Percentiles rank a stretch among this genome's conserved stretches.
Evolutionary conservation across 345 rosid genomes (phyloP).

Genomic region (Arabidopsis suecica): DNA sequence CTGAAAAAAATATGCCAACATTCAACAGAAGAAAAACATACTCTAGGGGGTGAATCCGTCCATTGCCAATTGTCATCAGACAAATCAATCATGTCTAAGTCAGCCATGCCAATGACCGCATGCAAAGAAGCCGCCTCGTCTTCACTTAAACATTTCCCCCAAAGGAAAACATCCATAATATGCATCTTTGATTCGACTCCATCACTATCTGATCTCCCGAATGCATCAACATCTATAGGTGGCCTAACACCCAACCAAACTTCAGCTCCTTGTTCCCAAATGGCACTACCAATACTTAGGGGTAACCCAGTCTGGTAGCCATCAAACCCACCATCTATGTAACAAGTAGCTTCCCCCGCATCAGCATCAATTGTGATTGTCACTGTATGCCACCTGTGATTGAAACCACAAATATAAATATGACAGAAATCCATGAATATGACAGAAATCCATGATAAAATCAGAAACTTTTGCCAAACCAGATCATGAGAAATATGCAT

Average conservation of each 20-base stretch:
- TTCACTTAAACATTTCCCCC: constrained; percentile 98
- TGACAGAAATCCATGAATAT: constrained; percentile 24
- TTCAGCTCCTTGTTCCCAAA: constrained; percentile 93
- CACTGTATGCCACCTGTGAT: constrained; percentile 95
- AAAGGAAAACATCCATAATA: constrained; percentile 97
- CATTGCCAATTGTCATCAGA: constrained; percentile 97
- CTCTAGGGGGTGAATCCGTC: constrained; percentile 96
- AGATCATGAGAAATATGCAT: constrained; percentile 24
- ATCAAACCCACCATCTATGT: constrained; percentile 97
- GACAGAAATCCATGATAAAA: constrained; percentile 22
- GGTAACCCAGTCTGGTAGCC: constrained; percentile 83
- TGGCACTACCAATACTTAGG: constrained; percentile 61
- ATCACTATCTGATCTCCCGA: constrained; percentile 99
- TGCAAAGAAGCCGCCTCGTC: constrained; percentile 89
- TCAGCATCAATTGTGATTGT: constrained; percentile 96
- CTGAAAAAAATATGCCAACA: constrained; percentile 25
- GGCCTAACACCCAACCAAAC: constrained; percentile 96
- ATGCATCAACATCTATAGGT: constrained; percentile 90
- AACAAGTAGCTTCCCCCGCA: constrained; percentile 95
- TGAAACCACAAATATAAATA: constrained; percentile 13
- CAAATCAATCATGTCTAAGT: constrained; percentile 76
- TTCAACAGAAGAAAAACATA: constrained; percentile 46
- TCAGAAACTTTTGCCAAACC: background rate
- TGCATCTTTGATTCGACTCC: constrained; percentile 99
- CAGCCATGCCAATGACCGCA: constrained; percentile 74